Conservation (phyloP, 2,329 filamentous ascomycete genomes). For the Dothideomycetidae sp. region DNA sequence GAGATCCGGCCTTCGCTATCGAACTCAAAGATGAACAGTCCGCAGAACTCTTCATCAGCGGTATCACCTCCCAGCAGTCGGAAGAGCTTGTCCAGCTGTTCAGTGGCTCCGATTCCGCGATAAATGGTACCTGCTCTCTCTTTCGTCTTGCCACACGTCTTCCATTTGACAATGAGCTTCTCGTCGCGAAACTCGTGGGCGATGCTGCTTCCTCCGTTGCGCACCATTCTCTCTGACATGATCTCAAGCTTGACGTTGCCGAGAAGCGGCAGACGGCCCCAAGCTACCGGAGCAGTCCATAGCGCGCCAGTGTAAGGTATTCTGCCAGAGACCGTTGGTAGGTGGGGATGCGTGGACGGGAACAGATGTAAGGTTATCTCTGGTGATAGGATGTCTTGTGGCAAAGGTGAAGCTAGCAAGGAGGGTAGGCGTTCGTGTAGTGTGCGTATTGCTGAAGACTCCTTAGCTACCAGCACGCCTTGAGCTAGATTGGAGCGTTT, state of each 20-base stretch:
- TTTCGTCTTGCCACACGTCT: conserved; percentile 46
- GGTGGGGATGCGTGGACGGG: conserved; percentile 66
- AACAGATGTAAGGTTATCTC: conserved; percentile 49
- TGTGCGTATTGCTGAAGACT: conserved; percentile 38
- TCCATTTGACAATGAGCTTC: conserved; percentile 84
- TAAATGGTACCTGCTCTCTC: conserved; percentile 32
- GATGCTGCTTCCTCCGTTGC: conserved; percentile 33
- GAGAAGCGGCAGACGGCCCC: conserved; percentile 81
- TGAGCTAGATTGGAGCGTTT: too few relatives aligned
- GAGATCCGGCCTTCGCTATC: conserved; percentile 71
- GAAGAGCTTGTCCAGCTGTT: conserved; percentile 40
- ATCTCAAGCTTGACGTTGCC: conserved; percentile 84
- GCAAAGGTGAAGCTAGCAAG: conserved; percentile 45
- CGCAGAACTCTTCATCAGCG: conserved; percentile 62
- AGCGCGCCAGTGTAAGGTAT: conserved; percentile 85
- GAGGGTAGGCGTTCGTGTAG: conserved; percentile 50
- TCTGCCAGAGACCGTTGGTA: conserved; percentile 81
- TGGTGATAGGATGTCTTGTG: conserved; percentile 47
- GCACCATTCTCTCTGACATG: conserved; percentile 73
- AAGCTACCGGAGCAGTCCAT: conserved; percentile 91
- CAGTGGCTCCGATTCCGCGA: conserved; percentile 25
- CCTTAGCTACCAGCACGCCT: too few relatives aligned
- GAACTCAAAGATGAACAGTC: conserved; percentile 91
- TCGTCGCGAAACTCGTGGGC: conserved; percentile 41
- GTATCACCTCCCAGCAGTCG: conserved; percentile 42